These are phyloP conservation scores for Coemansia pectinata DNA, from an alignment of 192 early-diverging fungal species.

Conservation along the genomic window DNA sequence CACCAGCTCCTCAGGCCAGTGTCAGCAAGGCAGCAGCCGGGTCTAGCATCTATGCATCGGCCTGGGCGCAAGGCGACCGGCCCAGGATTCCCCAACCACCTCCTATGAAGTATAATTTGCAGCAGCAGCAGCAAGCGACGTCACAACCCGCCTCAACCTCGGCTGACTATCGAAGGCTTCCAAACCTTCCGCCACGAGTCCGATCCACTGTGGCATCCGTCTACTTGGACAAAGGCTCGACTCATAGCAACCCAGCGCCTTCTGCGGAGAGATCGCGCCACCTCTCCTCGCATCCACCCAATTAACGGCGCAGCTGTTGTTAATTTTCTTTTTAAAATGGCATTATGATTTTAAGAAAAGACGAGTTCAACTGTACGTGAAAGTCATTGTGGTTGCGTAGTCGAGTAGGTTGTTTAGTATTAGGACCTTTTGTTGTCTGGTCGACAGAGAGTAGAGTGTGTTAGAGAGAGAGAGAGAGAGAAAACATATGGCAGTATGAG, in stretches of 20 bases:
- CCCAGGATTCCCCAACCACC: conserved; percentile 31
- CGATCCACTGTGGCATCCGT: conserved; percentile 40
- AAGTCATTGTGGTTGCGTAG: too few species aligned
- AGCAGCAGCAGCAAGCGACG: conserved; percentile 19
- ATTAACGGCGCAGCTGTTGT: not conserved
- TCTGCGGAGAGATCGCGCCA: conserved; percentile 13
- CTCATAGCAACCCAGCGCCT: conserved; percentile 12
- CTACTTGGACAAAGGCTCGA: conserved; percentile 28
- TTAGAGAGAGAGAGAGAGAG: not conserved
- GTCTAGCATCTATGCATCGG: not conserved
- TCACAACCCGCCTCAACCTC: not conserved
- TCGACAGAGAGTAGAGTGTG: not conserved
- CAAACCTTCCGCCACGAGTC: conserved; percentile 40
- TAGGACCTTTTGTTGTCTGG: not conserved
- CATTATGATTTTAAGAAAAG: too few species aligned
- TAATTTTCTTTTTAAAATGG: too few species aligned
- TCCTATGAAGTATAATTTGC: conserved; percentile 27
- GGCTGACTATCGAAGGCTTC: conserved; percentile 43
- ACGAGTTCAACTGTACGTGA: too few species aligned
- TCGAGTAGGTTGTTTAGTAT: not conserved
- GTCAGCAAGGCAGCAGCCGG: not conserved
- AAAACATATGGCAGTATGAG: not conserved
- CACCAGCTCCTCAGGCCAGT: not conserved
- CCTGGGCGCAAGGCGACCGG: conserved; percentile 1
- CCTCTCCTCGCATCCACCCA: conserved; percentile 10